Percentiles rank a stretch among this genome's conserved stretches.
These are phyloP conservation scores for Wolfiporia cocos DNA, from an alignment of 1,284 basidiomycete species.

Conservation along the genomic window DNA sequence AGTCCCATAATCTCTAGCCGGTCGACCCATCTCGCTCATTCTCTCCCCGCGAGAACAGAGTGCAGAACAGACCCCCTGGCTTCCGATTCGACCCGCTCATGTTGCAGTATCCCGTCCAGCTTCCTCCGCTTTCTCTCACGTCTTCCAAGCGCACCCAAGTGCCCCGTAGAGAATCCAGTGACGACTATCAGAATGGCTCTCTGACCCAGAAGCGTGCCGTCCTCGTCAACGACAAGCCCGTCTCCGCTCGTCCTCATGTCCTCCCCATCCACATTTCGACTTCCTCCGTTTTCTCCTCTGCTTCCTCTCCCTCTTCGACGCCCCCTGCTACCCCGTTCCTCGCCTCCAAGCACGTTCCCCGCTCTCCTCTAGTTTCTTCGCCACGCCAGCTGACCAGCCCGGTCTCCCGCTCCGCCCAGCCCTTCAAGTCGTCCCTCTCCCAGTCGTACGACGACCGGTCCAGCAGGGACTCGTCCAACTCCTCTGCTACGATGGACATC, in stretches of 20 bases:
- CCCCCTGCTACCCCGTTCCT: slow-evolving; percentile 20
- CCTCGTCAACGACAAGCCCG: slow-evolving; percentile 22
- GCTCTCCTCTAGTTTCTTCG: slow-evolving; percentile 26
- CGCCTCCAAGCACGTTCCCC: slow-evolving; percentile 21
- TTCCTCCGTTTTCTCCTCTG: slow-evolving; percentile 20
- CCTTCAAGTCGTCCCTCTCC: slow-evolving; percentile 17
- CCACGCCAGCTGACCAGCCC: slow-evolving; percentile 19
- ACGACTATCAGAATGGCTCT: slow-evolving; percentile 22
- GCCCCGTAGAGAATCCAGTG: slow-evolving; percentile 23
- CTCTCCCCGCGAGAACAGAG: slow-evolving; percentile 17
- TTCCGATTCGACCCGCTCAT: slow-evolving; percentile 32
- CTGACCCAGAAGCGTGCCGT: slow-evolving; percentile 18
- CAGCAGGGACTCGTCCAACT: slow-evolving; percentile 33
- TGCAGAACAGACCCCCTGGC: slow-evolving; percentile 16
- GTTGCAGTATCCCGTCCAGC: slow-evolving; percentile 63
- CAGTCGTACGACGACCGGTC: slow-evolving; percentile 20
- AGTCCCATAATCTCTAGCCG: slow-evolving; percentile 13
- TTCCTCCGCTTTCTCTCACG: slow-evolving; percentile 43
- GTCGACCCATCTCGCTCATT: slow-evolving; percentile 19
- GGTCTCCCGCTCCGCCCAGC: slow-evolving; percentile 20
- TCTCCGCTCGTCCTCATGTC: slow-evolving; percentile 20
- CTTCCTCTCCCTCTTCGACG: slow-evolving; percentile 15
- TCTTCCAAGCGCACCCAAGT: slow-evolving; percentile 25
- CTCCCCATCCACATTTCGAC: slow-evolving; percentile 23
- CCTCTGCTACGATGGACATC: slow-evolving; percentile 55